These are phyloP conservation scores for Cantharellus cinnabarinus DNA, from an alignment of 768 basidiomycete species.

Conservation along the genomic window DNA sequence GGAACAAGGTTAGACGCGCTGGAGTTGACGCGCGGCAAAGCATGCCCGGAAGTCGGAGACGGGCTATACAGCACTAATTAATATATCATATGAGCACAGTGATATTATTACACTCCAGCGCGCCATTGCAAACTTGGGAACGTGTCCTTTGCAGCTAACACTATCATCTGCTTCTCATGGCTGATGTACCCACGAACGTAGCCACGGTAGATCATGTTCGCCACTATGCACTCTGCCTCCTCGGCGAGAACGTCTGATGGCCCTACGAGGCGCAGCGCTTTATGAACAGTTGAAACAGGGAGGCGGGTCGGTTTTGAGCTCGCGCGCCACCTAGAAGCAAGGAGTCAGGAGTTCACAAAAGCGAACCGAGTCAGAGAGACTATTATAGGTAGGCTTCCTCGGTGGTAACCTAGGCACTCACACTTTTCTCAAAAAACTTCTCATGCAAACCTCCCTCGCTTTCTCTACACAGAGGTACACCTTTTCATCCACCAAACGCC, in stretches of 20 bases:
- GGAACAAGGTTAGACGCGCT: too few relatives aligned
- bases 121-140: constrained; percentile 43
- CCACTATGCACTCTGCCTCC: constrained; percentile 84
- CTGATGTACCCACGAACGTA: constrained; percentile 92
- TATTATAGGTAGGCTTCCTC: too few relatives aligned
- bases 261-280: constrained; percentile 51
- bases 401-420: constrained; percentile 12
- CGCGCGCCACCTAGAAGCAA: constrained; percentile 48
- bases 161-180: constrained; percentile 88
- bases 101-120: background rate
- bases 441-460: constrained; percentile 68
- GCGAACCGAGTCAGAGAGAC: too few relatives aligned
- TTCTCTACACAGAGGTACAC: constrained; percentile 75
- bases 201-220: constrained; percentile 87
- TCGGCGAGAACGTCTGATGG: constrained; percentile 38
- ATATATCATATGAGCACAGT: background rate
- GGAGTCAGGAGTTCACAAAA: background rate
- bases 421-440: constrained; percentile 46
- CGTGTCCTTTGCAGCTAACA: constrained; percentile 56
- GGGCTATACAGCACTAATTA: too few relatives aligned
- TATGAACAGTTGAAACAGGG: constrained; percentile 60
- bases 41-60: too few relatives aligned
- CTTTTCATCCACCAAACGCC: constrained; percentile 63
- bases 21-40: too few relatives aligned
- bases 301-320: constrained; percentile 55